phyloP scores from a whole-genome alignment of 2,329 filamentous ascomycete genomes.

The Meredithiella fracta region DNA sequence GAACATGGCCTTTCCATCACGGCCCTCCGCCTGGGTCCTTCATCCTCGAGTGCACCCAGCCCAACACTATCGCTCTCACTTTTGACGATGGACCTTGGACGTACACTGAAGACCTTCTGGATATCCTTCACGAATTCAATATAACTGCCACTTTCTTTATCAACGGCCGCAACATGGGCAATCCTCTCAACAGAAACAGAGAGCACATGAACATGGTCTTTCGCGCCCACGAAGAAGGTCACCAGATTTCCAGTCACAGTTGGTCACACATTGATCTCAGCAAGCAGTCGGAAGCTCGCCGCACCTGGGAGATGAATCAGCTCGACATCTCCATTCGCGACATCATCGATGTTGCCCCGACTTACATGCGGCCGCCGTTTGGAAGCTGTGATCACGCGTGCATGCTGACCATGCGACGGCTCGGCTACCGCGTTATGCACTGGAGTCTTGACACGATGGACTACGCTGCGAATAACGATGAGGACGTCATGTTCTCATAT shows the following conservation, averaged over 20 bases:
- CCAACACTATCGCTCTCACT: slow-evolving; percentile 27
- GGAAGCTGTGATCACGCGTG: slow-evolving; percentile 26
- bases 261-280: slow-evolving; percentile 31
- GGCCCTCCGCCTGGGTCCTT: slow-evolving; percentile 11
- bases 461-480: slow-evolving; percentile 34
- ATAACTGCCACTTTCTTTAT: slow-evolving; percentile 26
- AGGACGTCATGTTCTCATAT: slow-evolving; percentile 32
- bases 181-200: slow-evolving; percentile 15
- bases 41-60: slow-evolving; percentile 19
- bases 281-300: slow-evolving; percentile 21
- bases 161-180: slow-evolving; percentile 22
- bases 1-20: not conserved
- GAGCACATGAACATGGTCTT: slow-evolving; percentile 18
- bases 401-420: slow-evolving; percentile 20
- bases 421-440: slow-evolving; percentile 40
- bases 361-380: slow-evolving; percentile 30
- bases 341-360: slow-evolving; percentile 26
- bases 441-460: slow-evolving; percentile 46
- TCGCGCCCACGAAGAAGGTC: slow-evolving; percentile 36
- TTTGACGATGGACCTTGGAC: slow-evolving; percentile 31
- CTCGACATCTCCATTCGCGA: slow-evolving; percentile 30
- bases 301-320: slow-evolving; percentile 26
- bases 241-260: slow-evolving; percentile 43
- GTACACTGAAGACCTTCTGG: slow-evolving; percentile 27
- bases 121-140: slow-evolving; percentile 20